phyloP scores from a whole-genome alignment of 2,329 filamentous ascomycete genomes.

The Sarocladium brachiariae region DNA sequence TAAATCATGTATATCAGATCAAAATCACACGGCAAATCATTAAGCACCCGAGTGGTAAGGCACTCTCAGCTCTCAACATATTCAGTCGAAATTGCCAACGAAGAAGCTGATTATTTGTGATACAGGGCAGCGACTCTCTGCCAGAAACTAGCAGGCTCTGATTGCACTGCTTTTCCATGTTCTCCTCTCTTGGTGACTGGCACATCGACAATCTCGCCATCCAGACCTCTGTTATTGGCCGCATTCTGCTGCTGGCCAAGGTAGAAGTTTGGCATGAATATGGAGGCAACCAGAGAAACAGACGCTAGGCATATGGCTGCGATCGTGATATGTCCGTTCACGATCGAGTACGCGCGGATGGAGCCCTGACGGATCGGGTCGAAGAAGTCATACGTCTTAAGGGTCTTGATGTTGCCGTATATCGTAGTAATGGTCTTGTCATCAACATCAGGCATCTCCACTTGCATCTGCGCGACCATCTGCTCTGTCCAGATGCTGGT shows the following conservation, averaged over 20 bases:
- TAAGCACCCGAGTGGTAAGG: too few relatives aligned
- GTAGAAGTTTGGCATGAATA: constrained; percentile 36
- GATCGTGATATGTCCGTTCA: constrained; percentile 30
- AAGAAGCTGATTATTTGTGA: not conserved
- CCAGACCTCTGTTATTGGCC: constrained; percentile 25
- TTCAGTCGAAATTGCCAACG: not conserved
- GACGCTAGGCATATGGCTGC: constrained; percentile 22
- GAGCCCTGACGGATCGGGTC: constrained; percentile 29
- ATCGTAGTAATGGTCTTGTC: constrained; percentile 18
- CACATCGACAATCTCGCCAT: constrained; percentile 21
- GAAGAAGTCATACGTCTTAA: constrained; percentile 24
- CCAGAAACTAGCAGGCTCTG: not conserved
- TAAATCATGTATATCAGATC: too few relatives aligned
- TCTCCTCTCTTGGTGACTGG: constrained; percentile 9
- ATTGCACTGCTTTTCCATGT: not conserved
- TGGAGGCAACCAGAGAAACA: constrained; percentile 26
- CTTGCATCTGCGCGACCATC: constrained; percentile 26
- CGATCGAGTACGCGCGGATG: constrained; percentile 28
- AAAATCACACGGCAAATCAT: not conserved
- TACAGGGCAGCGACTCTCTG: not conserved
- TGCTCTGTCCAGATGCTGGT: constrained; percentile 32
- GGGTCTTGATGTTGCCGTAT: constrained; percentile 28
- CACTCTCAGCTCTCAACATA: too few relatives aligned
- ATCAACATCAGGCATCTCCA: constrained; percentile 22
- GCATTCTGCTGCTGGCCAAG: constrained; percentile 28